phyloP scores from a whole-genome alignment of 805 yeast genomes.

The Lipomyces yamanashiensis region DNA sequence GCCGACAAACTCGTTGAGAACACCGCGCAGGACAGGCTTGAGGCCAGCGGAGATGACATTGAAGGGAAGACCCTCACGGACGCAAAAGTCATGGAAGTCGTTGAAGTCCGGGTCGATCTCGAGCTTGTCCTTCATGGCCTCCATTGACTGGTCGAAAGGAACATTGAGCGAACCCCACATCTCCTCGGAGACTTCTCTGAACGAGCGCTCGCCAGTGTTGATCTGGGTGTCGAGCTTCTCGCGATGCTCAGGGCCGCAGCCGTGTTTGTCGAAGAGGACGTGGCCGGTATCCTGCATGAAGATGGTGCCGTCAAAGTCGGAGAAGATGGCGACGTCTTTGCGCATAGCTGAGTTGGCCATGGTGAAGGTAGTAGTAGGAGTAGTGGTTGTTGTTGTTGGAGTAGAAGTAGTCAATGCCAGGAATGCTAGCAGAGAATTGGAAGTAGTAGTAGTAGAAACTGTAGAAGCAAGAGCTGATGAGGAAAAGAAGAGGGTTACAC shows the following conservation, averaged over 20 bases:
- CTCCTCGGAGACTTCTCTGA: constrained; percentile 51
- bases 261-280: constrained; percentile 50
- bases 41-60: constrained; percentile 53
- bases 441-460: neutral
- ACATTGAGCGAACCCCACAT: constrained; percentile 52
- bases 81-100: constrained; percentile 47
- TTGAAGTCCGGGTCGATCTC: constrained; percentile 50
- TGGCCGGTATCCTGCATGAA: constrained; percentile 54
- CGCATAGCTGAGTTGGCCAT: constrained; percentile 22
- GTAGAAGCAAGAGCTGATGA: neutral
- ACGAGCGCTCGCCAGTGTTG: constrained; percentile 46
- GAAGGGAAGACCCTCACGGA: constrained; percentile 48
- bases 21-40: constrained; percentile 50
- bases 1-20: constrained; percentile 50
- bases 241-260: constrained; percentile 49
- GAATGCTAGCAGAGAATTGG: too few relatives aligned
- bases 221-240: constrained; percentile 47
- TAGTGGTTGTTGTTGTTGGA: neutral
- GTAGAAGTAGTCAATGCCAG: neutral
- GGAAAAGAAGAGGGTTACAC: neutral
- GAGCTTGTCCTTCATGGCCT: constrained; percentile 45
- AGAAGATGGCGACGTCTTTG: constrained; percentile 37
- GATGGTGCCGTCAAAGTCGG: constrained; percentile 53
- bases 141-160: constrained; percentile 47
- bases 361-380: neutral